These are phyloP conservation scores for Cercospora sojina DNA, from an alignment of 2,329 filamentous ascomycete species.

Conservation along the genomic window DNA sequence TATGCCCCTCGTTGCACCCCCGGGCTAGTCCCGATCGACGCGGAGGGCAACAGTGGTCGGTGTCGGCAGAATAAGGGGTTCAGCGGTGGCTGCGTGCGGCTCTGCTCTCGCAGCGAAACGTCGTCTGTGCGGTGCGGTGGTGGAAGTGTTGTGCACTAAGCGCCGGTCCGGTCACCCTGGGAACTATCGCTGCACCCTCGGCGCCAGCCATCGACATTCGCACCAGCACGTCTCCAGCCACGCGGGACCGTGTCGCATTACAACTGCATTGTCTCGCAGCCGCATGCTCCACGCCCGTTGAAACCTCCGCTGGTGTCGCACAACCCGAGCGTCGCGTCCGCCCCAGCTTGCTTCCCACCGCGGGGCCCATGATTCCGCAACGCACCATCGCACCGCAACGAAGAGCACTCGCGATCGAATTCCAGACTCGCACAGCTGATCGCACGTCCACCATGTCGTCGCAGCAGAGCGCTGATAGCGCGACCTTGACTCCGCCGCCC, in stretches of 20 bases:
- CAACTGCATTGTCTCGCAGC: background rate
- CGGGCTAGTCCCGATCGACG: background rate
- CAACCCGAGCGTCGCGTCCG: background rate
- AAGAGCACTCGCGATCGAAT: background rate
- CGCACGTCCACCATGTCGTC: background rate
- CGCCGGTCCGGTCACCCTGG: background rate
- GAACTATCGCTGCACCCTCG: background rate
- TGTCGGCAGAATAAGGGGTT: background rate
- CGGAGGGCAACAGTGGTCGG: background rate
- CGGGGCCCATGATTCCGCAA: background rate
- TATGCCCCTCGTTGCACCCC: background rate
- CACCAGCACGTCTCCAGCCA: background rate
- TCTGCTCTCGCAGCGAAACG: background rate
- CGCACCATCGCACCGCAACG: background rate
- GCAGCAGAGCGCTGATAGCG: conserved; percentile 10
- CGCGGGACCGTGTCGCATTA: background rate
- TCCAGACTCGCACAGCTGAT: background rate
- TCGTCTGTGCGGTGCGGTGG: background rate
- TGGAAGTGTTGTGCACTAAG: background rate
- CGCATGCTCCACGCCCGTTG: background rate
- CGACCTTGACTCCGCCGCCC: conserved; percentile 59
- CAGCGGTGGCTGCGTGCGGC: background rate
- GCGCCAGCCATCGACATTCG: background rate
- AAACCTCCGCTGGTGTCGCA: background rate
- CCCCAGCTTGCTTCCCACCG: background rate